Conservation (phyloP, 2,329 filamentous ascomycete species). For the Xylaria sp. region DNA sequence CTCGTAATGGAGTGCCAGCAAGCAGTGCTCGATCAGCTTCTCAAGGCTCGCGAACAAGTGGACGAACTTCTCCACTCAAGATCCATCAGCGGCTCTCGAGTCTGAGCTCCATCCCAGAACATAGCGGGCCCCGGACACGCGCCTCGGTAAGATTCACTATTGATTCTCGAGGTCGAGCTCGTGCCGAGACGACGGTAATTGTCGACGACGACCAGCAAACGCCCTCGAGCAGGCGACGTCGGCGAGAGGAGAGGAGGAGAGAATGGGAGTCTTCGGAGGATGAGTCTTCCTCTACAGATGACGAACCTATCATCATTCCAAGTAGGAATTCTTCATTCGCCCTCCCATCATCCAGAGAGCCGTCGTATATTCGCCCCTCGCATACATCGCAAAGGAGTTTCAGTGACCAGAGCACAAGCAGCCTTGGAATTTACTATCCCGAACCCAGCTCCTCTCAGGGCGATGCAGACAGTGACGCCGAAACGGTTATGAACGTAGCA, state of each 20-base stretch:
- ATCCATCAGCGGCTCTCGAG: slow-evolving; percentile 57
- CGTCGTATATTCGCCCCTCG: slow-evolving; percentile 51
- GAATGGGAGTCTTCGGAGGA: slow-evolving; percentile 55
- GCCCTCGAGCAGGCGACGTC: slow-evolving; percentile 31
- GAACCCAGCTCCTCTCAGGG: slow-evolving; percentile 41
- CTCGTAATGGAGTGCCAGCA: slow-evolving; percentile 42
- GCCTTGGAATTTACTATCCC: slow-evolving; percentile 46
- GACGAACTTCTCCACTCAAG: slow-evolving; percentile 60
- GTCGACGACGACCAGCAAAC: slow-evolving; percentile 40
- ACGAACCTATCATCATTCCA: slow-evolving; percentile 69
- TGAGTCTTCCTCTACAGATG: slow-evolving; percentile 64
- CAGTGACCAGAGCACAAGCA: slow-evolving; percentile 56
- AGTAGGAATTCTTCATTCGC: slow-evolving; percentile 65
- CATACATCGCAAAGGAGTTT: slow-evolving; percentile 54
- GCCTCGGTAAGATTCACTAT: slow-evolving; percentile 68
- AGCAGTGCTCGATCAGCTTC: slow-evolving; percentile 42
- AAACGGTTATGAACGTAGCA: slow-evolving; percentile 60
- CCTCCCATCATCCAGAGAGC: slow-evolving; percentile 58
- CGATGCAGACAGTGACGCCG: slow-evolving; percentile 62
- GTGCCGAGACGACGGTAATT: slow-evolving; percentile 57
- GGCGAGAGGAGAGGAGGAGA: slow-evolving; percentile 32
- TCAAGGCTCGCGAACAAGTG: slow-evolving; percentile 48
- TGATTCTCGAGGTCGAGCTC: slow-evolving; percentile 64
- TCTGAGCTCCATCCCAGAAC: slow-evolving; percentile 64
- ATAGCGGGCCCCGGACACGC: slow-evolving; percentile 51